Evolutionary conservation across 2,329 filamentous ascomycete genomes (phyloP).

Genomic region (Seiridium unicorne): DNA sequence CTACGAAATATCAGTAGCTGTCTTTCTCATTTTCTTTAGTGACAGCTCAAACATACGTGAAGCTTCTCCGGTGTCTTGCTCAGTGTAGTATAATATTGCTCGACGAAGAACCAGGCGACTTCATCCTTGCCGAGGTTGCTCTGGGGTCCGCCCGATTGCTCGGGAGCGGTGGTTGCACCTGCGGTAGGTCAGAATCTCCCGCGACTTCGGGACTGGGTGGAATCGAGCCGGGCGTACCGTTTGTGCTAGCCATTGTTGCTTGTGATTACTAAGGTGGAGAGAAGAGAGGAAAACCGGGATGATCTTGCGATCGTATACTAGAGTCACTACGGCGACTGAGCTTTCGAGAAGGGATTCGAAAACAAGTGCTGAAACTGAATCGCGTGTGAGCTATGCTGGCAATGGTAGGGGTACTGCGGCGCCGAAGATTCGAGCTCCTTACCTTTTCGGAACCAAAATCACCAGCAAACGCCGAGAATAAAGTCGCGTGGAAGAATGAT

Average conservation of each 20-base stretch:
- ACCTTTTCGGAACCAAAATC: conserved; percentile 6
- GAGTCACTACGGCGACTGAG: neutral
- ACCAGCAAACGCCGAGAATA: conserved; percentile 3
- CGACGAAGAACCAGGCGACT: conserved; percentile 98
- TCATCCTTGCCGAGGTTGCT: conserved; percentile 76
- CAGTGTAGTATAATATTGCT: conserved; percentile 98
- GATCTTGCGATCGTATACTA: neutral
- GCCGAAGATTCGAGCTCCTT: neutral
- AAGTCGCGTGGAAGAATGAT: conserved; percentile 1
- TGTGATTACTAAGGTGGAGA: neutral
- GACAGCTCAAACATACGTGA: conserved; percentile 54
- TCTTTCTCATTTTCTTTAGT: too few relatives aligned
- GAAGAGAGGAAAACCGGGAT: neutral
- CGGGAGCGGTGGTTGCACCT: conserved; percentile 26
- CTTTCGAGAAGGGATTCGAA: neutral
- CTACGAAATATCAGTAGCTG: conserved; percentile 30
- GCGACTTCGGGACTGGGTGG: neutral
- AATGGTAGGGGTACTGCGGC: too few relatives aligned
- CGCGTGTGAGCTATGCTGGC: neutral
- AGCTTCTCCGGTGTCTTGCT: conserved; percentile 94
- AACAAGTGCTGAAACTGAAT: neutral
- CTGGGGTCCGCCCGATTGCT: conserved; percentile 27
- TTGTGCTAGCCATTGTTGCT: conserved; percentile 8
- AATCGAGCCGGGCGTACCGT: conserved; percentile 2
- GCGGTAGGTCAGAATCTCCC: conserved; percentile 7